phyloP scores from a whole-genome alignment of 2,329 filamentous ascomycete species.

The Pseudonectria buxi region DNA sequence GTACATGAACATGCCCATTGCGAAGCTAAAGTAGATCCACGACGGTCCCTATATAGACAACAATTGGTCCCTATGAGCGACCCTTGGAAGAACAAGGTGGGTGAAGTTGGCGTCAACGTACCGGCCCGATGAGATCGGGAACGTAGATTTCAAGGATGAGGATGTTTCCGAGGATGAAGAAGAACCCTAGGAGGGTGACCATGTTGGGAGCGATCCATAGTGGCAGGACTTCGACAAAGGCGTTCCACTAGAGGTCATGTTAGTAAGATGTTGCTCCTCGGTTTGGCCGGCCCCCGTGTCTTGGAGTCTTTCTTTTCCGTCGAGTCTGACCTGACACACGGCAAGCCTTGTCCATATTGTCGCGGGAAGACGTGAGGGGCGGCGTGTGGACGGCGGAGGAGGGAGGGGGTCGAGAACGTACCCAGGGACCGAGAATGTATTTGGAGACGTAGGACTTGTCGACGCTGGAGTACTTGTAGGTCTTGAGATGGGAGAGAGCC shows the following conservation, averaged over 20 bases:
- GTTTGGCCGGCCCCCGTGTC: too few species aligned
- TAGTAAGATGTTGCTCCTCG: constrained; percentile 8
- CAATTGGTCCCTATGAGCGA: constrained; percentile 7
- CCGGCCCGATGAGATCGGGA: constrained; percentile 84
- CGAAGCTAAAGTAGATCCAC: constrained; percentile 96
- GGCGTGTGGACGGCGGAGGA: background rate
- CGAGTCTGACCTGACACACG: too few species aligned
- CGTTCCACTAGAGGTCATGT: constrained; percentile 72
- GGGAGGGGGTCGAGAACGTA: constrained; percentile 42
- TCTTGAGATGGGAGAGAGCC: constrained; percentile 81
- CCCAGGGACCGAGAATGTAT: constrained; percentile 92
- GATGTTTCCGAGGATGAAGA: constrained; percentile 86
- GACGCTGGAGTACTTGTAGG: constrained; percentile 95
- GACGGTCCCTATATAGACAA: constrained; percentile 56
- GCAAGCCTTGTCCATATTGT: too few species aligned
- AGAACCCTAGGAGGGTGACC: constrained; percentile 91
- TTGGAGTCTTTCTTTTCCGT: too few species aligned
- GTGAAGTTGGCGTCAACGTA: constrained; percentile 37
- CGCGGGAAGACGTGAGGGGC: constrained; percentile 8
- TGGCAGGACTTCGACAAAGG: constrained; percentile 82
- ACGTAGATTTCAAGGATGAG: constrained; percentile 67
- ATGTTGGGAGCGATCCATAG: constrained; percentile 97
- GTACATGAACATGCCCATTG: constrained; percentile 95
- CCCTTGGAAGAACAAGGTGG: background rate
- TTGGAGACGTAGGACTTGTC: constrained; percentile 92